Conservation (phyloP, 192 early-diverging fungal species). For the Dissophora ornata region DNA sequence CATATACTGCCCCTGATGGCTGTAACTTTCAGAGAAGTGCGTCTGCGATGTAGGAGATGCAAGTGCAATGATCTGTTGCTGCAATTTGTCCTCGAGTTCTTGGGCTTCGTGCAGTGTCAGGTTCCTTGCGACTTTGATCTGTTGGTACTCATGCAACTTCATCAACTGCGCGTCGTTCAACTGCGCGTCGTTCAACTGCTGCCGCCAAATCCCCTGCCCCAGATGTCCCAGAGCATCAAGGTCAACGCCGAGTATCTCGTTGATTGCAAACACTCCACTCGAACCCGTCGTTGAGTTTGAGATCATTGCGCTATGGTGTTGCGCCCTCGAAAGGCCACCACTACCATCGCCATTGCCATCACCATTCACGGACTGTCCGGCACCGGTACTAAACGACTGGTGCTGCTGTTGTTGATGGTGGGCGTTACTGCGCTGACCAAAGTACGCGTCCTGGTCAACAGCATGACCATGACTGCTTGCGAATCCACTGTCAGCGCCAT, state of each 20-base stretch:
- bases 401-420: conserved; percentile 10
- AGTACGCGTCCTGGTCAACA: conserved; percentile 32
- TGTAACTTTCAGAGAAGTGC: neutral
- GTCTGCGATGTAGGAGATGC: conserved; percentile 6
- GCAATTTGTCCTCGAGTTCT: conserved; percentile 5
- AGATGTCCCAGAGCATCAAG: neutral
- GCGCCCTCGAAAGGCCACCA: too few relatives aligned
- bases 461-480: conserved; percentile 19
- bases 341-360: too few relatives aligned
- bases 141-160: conserved; percentile 13
- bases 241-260: too few relatives aligned
- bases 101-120: conserved; percentile 14
- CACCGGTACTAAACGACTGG: conserved; percentile 6
- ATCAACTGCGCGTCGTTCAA: conserved; percentile 30
- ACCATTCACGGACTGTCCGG: conserved; percentile 1
- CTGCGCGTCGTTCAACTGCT: conserved; percentile 21
- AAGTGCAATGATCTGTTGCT: conserved; percentile 17
- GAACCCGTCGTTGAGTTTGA: neutral
- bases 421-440: conserved; percentile 13
- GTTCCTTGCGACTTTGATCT: neutral
- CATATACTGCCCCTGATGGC: neutral
- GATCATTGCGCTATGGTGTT: neutral
- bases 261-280: neutral
- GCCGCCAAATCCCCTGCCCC: neutral
- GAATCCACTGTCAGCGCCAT: conserved; percentile 30